A percentile compares a stretch with the other conserved stretches of the same genome.
phyloP scores from a whole-genome alignment of 345 rosid genomes.

The Populus alba region DNA sequence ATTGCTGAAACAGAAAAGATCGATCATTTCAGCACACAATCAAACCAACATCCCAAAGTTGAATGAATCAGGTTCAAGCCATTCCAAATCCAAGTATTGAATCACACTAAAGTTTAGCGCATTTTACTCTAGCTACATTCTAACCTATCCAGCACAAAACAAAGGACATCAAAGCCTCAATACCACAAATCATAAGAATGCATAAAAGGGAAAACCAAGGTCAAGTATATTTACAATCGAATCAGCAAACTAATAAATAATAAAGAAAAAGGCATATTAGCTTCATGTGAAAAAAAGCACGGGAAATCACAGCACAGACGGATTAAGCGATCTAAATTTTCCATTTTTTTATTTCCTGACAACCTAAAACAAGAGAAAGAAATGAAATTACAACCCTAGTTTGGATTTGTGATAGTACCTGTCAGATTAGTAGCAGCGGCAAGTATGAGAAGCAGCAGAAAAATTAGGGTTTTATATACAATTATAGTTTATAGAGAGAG shows the following conservation, averaged over 20 bases:
- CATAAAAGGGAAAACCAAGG: not conserved
- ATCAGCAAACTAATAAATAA: not conserved
- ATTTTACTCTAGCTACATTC: not conserved
- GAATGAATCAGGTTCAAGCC: not conserved
- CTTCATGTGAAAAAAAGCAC: not conserved
- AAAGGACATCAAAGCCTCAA: not conserved
- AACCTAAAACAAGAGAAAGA: not conserved
- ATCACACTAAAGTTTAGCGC: not conserved
- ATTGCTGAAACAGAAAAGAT: constrained; percentile 26
- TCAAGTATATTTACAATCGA: not conserved
- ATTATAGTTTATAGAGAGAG: not conserved
- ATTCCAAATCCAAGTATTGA: not conserved
- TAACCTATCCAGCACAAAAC: not conserved
- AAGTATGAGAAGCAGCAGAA: not conserved
- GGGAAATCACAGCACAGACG: not conserved
- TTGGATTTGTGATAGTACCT: not conserved
- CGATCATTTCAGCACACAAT: not conserved
- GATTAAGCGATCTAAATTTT: not conserved
- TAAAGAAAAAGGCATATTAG: not conserved
- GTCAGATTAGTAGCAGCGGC: not conserved
- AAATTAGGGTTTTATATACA: not conserved
- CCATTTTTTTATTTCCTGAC: not conserved
- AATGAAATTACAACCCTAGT: not conserved
- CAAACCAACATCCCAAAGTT: not conserved
- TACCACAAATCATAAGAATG: not conserved